phyloP scores from a whole-genome alignment of 2,329 filamentous ascomycete genomes.

The Chrysoporthe puriensis region DNA sequence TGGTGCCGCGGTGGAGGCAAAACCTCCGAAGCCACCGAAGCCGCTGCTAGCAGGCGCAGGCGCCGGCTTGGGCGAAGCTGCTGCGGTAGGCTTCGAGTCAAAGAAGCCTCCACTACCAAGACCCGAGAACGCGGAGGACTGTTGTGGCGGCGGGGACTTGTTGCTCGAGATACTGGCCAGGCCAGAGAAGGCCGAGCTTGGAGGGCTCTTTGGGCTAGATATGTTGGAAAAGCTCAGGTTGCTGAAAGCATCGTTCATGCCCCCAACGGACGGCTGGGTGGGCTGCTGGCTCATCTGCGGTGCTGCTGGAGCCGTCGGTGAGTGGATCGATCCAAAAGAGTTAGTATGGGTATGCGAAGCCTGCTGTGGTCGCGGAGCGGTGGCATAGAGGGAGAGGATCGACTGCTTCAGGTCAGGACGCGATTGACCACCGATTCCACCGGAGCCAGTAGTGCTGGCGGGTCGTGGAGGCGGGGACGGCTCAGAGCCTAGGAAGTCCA shows the following conservation, averaged over 20 bases:
- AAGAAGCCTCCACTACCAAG: slow-evolving; percentile 83
- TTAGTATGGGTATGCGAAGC: slow-evolving; percentile 60
- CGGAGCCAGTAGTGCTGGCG: slow-evolving; percentile 75
- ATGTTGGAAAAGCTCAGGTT: slow-evolving; percentile 49
- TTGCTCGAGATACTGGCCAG: slow-evolving; percentile 35
- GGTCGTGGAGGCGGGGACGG: slow-evolving; percentile 74
- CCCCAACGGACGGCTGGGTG: slow-evolving; percentile 53
- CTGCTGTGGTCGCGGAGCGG: slow-evolving; percentile 74
- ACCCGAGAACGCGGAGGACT: slow-evolving; percentile 52
- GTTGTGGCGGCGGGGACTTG: slow-evolving; percentile 40
- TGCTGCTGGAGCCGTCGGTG: slow-evolving; percentile 47
- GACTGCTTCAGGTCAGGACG: slow-evolving; percentile 96
- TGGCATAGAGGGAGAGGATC: slow-evolving; percentile 92
- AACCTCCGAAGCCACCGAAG: slow-evolving; percentile 69
- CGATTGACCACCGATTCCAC: slow-evolving; percentile 66
- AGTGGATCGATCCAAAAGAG: slow-evolving; percentile 70
- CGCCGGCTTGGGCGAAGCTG: slow-evolving; percentile 34
- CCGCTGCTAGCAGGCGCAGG: slow-evolving; percentile 52
- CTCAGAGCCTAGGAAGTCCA: slow-evolving; percentile 86
- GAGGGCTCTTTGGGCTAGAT: slow-evolving; percentile 47
- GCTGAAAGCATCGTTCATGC: slow-evolving; percentile 80
- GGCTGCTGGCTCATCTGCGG: slow-evolving; percentile 45
- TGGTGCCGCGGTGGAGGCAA: slow-evolving; percentile 50
- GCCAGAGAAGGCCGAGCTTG: slow-evolving; percentile 31
- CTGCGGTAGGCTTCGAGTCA: slow-evolving; percentile 67